Evolutionary conservation across 768 basidiomycete genomes (phyloP), one percentile per base, ranked within the genome.

Genomic region (Psilocybe subaeruginosa): DNA sequence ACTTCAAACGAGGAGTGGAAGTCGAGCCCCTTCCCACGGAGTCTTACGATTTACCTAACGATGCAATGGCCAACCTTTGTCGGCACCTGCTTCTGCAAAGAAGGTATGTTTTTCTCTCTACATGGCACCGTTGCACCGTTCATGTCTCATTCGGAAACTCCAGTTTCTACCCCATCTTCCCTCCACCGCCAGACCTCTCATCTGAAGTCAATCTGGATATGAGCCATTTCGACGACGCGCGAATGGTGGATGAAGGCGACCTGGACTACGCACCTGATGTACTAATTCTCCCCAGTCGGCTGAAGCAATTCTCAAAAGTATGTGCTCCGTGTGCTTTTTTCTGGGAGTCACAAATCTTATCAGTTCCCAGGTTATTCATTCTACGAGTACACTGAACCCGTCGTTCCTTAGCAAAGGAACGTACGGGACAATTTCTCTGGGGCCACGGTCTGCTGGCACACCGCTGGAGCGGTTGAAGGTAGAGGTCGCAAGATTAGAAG

Each of bases 161-260:
- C 70, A 98, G 95, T 68, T 97, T 97, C 77, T 99, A 99, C 72
- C 97, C 97, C 0, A 75, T 97, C 43, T 98, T 98, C 74, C 97
- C 97, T 8, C 84, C 87, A 1, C 94, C 97, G 0, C 71, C 81
- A 11, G 90, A 91, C 5, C 74, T 90, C 16, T 79, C 88, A 1
- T 80, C 84, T 39, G 94, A 97, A 69, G 86, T 98, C 59, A 96
- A 97, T 70, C 82, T 99, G 43, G 95, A 97, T 69, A 81, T 97
- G 14, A 88, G 91, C 17, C 97, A 98, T 75, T 83, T 82, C 29
- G 76, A 78, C 27, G 74, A 70, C 3, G 72, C 81, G 31, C 76
- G 71, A 19, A 71, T 85, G 35, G 74, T 71, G 19, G 72, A 72
- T 27, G 76, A 75, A 1, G 70, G 62, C 8, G 75, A 78, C 9